These are phyloP conservation scores for Lentinula lateritia DNA, from an alignment of 768 basidiomycete genomes.

Conservation along the genomic window DNA sequence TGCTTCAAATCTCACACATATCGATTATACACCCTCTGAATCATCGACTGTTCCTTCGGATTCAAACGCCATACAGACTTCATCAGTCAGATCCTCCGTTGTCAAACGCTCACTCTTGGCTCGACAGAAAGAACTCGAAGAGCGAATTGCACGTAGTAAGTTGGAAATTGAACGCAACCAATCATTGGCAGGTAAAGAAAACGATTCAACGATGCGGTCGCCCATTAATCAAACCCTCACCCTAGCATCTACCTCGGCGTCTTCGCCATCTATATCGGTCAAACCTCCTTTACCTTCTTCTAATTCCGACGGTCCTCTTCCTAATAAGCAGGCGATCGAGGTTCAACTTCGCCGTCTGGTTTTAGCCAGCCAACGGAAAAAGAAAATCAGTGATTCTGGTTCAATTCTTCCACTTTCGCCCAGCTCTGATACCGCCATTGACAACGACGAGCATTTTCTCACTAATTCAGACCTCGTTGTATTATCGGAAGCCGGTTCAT, in stretches of 20 bases:
- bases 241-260: not conserved
- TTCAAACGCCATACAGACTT: conserved; percentile 17
- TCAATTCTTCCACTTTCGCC: conserved; percentile 4
- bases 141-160: conserved; percentile 32
- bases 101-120: conserved; percentile 32
- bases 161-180: conserved; percentile 22
- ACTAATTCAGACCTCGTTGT: not conserved
- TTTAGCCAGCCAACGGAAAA: conserved; percentile 11
- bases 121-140: conserved; percentile 40
- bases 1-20: too few relatives aligned
- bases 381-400: not conserved
- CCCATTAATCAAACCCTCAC: not conserved
- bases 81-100: conserved; percentile 31
- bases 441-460: not conserved
- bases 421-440: conserved; percentile 9
- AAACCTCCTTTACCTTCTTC: not conserved
- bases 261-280: not conserved
- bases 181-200: not conserved
- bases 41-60: conserved; percentile 19
- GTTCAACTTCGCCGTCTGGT: conserved; percentile 33
- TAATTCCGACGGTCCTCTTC: not conserved
- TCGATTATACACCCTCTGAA: conserved; percentile 22
- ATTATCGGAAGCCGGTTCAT: not conserved
- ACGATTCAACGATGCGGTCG: not conserved
- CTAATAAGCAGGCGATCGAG: conserved; percentile 35